phyloP scores from a whole-genome alignment of 129 eudicot species.

The Chrysanthemum seticuspe region DNA sequence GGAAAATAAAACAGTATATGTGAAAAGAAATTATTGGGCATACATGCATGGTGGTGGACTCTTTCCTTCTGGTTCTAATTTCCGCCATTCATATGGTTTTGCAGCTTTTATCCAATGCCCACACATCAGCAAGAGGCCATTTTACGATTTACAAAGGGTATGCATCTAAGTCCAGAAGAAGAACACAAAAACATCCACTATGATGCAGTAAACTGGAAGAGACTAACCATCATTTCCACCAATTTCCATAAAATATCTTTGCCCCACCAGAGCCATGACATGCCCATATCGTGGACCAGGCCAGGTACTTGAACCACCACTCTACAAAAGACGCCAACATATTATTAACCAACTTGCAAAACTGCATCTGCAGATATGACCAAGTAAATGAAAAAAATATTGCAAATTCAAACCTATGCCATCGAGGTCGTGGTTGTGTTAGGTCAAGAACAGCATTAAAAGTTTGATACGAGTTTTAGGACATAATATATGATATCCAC shows the following conservation, averaged over 20 bases:
- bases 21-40: too few species aligned
- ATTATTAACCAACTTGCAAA: constrained; percentile 13
- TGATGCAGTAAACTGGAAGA: constrained; percentile 38
- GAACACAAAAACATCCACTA: too few species aligned
- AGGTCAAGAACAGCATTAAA: constrained; percentile 55
- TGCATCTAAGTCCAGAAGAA: too few species aligned
- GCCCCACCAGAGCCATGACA: constrained; percentile 99
- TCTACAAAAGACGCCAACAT: constrained; percentile 38
- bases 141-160: too few species aligned
- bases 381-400: neutral
- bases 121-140: too few species aligned
- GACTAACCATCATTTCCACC: constrained; percentile 98
- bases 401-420: constrained; percentile 73
- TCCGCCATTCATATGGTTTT: too few species aligned
- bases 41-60: too few species aligned
- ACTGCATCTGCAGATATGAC: constrained; percentile 14
- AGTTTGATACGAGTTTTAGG: too few species aligned
- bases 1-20: too few species aligned
- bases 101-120: too few species aligned
- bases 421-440: constrained; percentile 76
- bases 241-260: constrained; percentile 96
- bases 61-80: too few species aligned
- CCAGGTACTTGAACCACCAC: constrained; percentile 86
- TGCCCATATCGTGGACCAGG: constrained; percentile 92
- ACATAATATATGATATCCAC: neutral